phyloP scores from a whole-genome alignment of 768 basidiomycete species.

The Pholiota conissans region DNA sequence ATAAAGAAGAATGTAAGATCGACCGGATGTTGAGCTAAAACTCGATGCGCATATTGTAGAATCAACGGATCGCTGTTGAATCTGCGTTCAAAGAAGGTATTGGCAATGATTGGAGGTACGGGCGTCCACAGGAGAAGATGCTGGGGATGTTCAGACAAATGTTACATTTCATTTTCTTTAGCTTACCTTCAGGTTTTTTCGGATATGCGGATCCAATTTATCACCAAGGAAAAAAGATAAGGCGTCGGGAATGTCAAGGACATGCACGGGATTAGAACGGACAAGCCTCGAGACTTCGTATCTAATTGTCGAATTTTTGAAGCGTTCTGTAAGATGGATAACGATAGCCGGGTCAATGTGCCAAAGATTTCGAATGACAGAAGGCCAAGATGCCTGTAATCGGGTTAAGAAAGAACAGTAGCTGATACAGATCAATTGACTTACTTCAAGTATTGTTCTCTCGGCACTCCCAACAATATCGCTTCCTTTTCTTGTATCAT shows the following conservation, averaged over 20 bases:
- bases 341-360: slow-evolving; percentile 80
- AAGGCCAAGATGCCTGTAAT: slow-evolving; percentile 61
- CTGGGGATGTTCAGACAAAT: slow-evolving; percentile 37
- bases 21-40: slow-evolving; percentile 92
- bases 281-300: slow-evolving; percentile 78
- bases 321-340: slow-evolving; percentile 83
- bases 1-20: slow-evolving; percentile 98
- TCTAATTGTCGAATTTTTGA: slow-evolving; percentile 65
- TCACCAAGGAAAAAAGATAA: slow-evolving; percentile 80
- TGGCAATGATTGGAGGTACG: slow-evolving; percentile 80
- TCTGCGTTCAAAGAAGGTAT: slow-evolving; percentile 82
- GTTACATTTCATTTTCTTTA: not conserved
- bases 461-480: slow-evolving; percentile 57
- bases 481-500: slow-evolving; percentile 67
- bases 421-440: slow-evolving; percentile 12
- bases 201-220: slow-evolving; percentile 51
- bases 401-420: not conserved
- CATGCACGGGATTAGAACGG: slow-evolving; percentile 66
- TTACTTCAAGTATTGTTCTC: slow-evolving; percentile 63
- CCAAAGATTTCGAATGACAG: slow-evolving; percentile 77
- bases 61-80: slow-evolving; percentile 83
- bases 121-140: slow-evolving; percentile 87
- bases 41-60: slow-evolving; percentile 95
- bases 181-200: slow-evolving; percentile 73
- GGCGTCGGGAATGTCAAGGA: slow-evolving; percentile 79